phyloP scores from a whole-genome alignment of 768 basidiomycete species.

The Phylloporus sp. region DNA sequence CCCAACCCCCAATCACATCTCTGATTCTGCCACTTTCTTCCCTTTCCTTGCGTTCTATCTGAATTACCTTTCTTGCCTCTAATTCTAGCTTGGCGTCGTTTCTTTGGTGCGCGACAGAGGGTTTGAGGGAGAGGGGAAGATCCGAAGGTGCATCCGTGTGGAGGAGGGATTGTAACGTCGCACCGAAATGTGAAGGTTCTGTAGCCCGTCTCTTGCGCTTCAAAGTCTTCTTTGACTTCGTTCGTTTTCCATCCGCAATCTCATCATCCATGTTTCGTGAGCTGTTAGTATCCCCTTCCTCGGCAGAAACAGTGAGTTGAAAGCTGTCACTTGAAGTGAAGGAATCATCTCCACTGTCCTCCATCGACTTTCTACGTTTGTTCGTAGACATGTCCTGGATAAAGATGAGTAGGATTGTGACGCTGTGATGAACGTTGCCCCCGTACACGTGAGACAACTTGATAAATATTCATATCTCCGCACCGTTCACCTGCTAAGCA shows the following conservation, averaged over 20 bases:
- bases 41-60: conserved; percentile 67
- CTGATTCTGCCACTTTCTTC: conserved; percentile 65
- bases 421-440: not conserved
- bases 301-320: conserved; percentile 11
- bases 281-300: conserved; percentile 6
- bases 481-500: not conserved
- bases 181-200: conserved; percentile 67
- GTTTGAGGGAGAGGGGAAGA: conserved; percentile 74
- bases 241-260: conserved; percentile 47
- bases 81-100: conserved; percentile 75
- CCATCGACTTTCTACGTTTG: conserved; percentile 50
- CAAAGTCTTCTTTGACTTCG: conserved; percentile 74
- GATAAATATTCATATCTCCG: conserved; percentile 1
- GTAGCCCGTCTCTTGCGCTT: conserved; percentile 85
- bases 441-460: not conserved
- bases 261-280: conserved; percentile 61
- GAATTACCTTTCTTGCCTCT: conserved; percentile 68
- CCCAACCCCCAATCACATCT: conserved; percentile 87
- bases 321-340: conserved; percentile 4
- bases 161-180: conserved; percentile 68
- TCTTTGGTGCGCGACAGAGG: conserved; percentile 60
- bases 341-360: conserved; percentile 14
- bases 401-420: not conserved
- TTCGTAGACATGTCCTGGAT: conserved; percentile 42
- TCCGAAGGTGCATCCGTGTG: conserved; percentile 67